These are phyloP conservation scores for Phyllosticta ampelicida DNA, from an alignment of 2,329 filamentous ascomycete species.

Conservation along the genomic window DNA sequence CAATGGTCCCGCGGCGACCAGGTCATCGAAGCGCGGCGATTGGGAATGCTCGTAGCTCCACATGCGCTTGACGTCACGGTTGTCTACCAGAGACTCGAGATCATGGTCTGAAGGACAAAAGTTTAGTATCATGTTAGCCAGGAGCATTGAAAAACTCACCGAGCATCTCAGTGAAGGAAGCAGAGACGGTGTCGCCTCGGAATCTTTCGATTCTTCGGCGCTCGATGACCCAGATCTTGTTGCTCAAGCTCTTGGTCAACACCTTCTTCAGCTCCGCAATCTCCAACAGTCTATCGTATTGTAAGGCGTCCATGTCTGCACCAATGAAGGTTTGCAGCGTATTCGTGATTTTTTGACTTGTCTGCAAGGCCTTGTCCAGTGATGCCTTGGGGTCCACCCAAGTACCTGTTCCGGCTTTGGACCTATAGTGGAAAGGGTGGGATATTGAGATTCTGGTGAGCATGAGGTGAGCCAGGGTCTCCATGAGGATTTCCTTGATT, in stretches of 20 bases:
- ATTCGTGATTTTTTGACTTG: not conserved
- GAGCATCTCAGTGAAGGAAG: not conserved
- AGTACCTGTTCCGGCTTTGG: not conserved
- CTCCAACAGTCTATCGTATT: slow-evolving; percentile 8
- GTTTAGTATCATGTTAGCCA: not conserved
- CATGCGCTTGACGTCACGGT: slow-evolving; percentile 6
- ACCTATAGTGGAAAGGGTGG: slow-evolving; percentile 2
- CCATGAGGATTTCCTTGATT: slow-evolving; percentile 8
- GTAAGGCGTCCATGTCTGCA: slow-evolving; percentile 4
- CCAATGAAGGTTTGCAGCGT: slow-evolving; percentile 5
- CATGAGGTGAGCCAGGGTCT: slow-evolving; percentile 9
- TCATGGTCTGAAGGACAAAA: not conserved
- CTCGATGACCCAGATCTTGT: slow-evolving; percentile 5
- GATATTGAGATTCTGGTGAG: slow-evolving; percentile 3
- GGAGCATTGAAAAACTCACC: not conserved
- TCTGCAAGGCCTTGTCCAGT: slow-evolving; percentile 3
- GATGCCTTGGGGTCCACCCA: not conserved
- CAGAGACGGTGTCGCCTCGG: slow-evolving; percentile 3
- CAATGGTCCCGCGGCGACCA: not conserved
- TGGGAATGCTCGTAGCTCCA: slow-evolving; percentile 8
- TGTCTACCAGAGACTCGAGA: slow-evolving; percentile 3
- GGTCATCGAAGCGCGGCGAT: not conserved
- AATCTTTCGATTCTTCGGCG: slow-evolving; percentile 2
- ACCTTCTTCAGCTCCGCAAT: slow-evolving; percentile 7
- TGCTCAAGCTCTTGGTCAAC: slow-evolving; percentile 4